Evolutionary conservation across 768 basidiomycete genomes (phyloP).

Genomic region (Agaricus sinodeliciosus): DNA sequence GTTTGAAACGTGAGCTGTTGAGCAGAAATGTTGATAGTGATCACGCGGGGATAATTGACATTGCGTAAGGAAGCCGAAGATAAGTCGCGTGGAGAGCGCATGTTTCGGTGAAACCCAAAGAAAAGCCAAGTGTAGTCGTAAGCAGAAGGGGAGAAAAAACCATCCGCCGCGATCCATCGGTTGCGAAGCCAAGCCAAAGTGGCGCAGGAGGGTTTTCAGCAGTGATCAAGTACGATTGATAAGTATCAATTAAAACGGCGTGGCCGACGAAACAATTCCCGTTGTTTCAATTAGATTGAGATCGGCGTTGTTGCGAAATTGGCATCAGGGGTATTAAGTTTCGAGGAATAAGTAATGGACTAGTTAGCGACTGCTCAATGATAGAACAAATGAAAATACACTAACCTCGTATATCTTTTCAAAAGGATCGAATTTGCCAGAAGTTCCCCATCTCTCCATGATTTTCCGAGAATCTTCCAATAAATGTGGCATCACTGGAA

Average conservation of each 20-base stretch:
- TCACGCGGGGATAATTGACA: not conserved
- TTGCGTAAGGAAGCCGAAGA: not conserved
- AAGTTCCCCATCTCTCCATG: constrained; percentile 60
- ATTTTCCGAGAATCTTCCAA: constrained; percentile 55
- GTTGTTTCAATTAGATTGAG: not conserved
- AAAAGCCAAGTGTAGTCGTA: not conserved
- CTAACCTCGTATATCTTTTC: constrained; percentile 61
- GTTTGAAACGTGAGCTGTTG: constrained; percentile 64
- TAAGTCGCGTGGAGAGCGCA: not conserved
- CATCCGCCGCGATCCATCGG: not conserved
- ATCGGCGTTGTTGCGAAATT: not conserved
- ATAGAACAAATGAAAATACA: constrained; percentile 17
- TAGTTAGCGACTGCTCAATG: not conserved
- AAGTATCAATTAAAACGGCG: constrained; percentile 1
- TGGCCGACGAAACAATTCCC: constrained; percentile 1
- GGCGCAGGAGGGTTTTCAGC: not conserved
- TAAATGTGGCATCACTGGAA: constrained; percentile 56
- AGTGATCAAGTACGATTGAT: no score
- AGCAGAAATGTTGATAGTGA: not conserved
- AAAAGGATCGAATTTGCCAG: constrained; percentile 67
- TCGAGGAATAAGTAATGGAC: no score
- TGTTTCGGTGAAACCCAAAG: constrained; percentile 7
- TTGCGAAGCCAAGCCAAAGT: constrained; percentile 1
- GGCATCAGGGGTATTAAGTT: no score
- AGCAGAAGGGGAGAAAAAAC: not conserved